Percentiles rank a stretch among this genome's conserved stretches.
Conservation (phyloP, 2,329 filamentous ascomycete species). For the Harringtonia lauricola region DNA sequence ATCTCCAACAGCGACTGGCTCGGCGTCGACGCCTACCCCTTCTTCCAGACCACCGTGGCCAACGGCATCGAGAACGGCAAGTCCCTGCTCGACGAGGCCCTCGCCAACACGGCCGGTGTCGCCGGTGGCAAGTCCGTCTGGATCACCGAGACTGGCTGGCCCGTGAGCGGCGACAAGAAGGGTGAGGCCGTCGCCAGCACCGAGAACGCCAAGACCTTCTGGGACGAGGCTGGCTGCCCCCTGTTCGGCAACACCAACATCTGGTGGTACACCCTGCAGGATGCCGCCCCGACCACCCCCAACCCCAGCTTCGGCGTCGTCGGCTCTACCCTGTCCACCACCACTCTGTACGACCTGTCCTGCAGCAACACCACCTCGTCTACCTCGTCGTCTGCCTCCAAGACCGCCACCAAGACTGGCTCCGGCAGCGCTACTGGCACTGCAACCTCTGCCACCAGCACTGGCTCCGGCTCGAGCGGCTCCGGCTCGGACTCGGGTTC, state of each 20-base stretch:
- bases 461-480: neutral
- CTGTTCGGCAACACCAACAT: constrained; percentile 53
- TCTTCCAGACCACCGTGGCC: constrained; percentile 60
- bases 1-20: constrained; percentile 65
- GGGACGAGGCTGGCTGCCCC: constrained; percentile 66
- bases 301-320: constrained; percentile 63
- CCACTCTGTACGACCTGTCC: constrained; percentile 52
- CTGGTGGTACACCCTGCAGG: constrained; percentile 72
- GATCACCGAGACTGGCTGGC: constrained; percentile 86
- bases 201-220: constrained; percentile 68
- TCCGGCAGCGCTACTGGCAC: neutral
- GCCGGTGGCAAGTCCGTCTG: constrained; percentile 62
- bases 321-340: constrained; percentile 38
- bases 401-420: constrained; percentile 1
- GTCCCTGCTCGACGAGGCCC: constrained; percentile 56
- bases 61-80: constrained; percentile 57
- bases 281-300: constrained; percentile 46
- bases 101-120: constrained; percentile 45
- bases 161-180: constrained; percentile 54
- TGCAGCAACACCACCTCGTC: constrained; percentile 30
- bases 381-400: neutral
- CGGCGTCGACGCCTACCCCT: constrained; percentile 77
- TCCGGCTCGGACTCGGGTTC: neutral
- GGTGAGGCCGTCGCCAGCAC: constrained; percentile 51
- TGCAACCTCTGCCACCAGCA: constrained; percentile 5